phyloP scores from a whole-genome alignment of 208 protist species.

The Trypanosoma platydactyli region DNA sequence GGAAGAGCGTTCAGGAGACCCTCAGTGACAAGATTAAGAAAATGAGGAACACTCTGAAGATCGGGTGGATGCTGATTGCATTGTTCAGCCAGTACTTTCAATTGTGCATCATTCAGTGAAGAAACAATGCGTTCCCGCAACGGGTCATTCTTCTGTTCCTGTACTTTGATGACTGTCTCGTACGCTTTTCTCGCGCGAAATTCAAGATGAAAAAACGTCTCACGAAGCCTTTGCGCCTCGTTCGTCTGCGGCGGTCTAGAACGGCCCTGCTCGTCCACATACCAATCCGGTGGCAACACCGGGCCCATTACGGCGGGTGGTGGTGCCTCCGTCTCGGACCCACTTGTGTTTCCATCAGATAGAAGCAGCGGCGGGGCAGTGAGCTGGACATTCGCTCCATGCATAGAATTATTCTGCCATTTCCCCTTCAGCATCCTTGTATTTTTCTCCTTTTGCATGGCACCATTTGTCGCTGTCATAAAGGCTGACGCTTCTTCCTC shows the following conservation, averaged over 20 bases:
- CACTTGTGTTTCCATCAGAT: constrained; percentile 71
- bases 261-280: constrained; percentile 58
- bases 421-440: background rate
- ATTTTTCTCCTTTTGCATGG: background rate
- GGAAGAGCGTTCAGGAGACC: constrained; percentile 68
- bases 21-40: constrained; percentile 57
- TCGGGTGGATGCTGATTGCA: constrained; percentile 51
- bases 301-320: constrained; percentile 37
- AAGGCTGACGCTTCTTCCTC: too few relatives aligned
- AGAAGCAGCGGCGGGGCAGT: constrained; percentile 40
- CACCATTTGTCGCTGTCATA: too few relatives aligned
- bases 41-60: constrained; percentile 41
- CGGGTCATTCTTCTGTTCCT: constrained; percentile 28
- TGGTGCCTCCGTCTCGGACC: constrained; percentile 48
- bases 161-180: constrained; percentile 55
- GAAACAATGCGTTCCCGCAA: constrained; percentile 28
- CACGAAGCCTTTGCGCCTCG: constrained; percentile 32
- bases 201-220: constrained; percentile 55
- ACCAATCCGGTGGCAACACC: constrained; percentile 67
- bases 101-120: constrained; percentile 45
- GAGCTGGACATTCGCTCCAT: constrained; percentile 33
- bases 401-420: background rate
- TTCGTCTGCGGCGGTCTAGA: constrained; percentile 50
- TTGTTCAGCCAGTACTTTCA: constrained; percentile 45
- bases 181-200: constrained; percentile 74